Percentiles rank a stretch among this genome's conserved stretches.
Evolutionary conservation across 1,284 basidiomycete species (phyloP).

Genomic region (Cutaneotrichosporon sp.): DNA sequence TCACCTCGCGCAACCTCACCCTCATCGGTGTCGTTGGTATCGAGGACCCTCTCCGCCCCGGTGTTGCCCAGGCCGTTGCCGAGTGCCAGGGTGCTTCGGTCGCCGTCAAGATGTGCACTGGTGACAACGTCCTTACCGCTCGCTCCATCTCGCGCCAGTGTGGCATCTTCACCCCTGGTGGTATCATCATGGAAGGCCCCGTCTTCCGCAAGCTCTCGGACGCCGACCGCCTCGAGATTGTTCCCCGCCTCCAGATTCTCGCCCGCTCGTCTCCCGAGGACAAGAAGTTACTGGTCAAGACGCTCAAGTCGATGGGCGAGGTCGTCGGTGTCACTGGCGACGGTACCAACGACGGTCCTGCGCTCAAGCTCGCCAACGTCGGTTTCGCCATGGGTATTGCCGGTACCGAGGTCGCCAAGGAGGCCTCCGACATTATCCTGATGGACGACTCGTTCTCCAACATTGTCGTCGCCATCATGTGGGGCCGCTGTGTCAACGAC

Average conservation of each 20-base stretch:
- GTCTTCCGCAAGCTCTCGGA: slow-evolving; percentile 60
- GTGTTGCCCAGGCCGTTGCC: slow-evolving; percentile 83
- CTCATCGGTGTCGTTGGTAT: slow-evolving; percentile 89
- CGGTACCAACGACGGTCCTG: slow-evolving; percentile 97
- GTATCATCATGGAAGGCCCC: slow-evolving; percentile 66
- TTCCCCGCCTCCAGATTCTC: slow-evolving; percentile 61
- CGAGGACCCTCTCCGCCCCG: slow-evolving; percentile 90
- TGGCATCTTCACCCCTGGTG: slow-evolving; percentile 63
- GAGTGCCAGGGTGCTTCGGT: slow-evolving; percentile 88
- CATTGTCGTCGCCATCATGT: slow-evolving; percentile 96
- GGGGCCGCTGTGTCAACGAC: slow-evolving; percentile 98
- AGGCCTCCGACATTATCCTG: slow-evolving; percentile 97
- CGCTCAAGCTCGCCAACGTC: slow-evolving; percentile 90
- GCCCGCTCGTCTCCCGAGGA: slow-evolving; percentile 98
- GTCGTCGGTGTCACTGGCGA: slow-evolving; percentile 98
- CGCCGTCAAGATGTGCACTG: slow-evolving; percentile 98
- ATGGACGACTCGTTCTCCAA: slow-evolving; percentile 98
- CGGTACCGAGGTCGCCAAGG: slow-evolving; percentile 98
- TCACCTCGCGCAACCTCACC: slow-evolving; percentile 71
- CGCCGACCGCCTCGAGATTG: slow-evolving; percentile 57
- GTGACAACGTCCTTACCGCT: slow-evolving; percentile 89
- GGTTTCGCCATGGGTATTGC: slow-evolving; percentile 99
- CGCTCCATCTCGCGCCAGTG: slow-evolving; percentile 93
- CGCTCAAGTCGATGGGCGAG: slow-evolving; percentile 82
- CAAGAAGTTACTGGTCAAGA: slow-evolving; percentile 91